Percentiles rank a stretch among this genome's conserved stretches.
These are phyloP conservation scores for Xylaria flabelliformis DNA, from an alignment of 495 filamentous ascomycete genomes.

Conservation along the genomic window DNA sequence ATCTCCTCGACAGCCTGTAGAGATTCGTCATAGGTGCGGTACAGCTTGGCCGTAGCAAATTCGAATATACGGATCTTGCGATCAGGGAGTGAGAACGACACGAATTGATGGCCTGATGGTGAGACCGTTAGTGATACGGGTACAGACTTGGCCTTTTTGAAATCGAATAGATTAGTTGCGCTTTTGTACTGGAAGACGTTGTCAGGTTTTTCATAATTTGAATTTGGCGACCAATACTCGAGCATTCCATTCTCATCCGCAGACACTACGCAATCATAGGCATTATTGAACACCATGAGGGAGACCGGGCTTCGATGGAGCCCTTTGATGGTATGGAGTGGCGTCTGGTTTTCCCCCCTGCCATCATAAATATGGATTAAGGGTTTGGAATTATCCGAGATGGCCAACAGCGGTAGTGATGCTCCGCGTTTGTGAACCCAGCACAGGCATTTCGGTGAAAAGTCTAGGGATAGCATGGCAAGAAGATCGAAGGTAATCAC, in stretches of 20 bases:
- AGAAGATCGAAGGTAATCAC: constrained; percentile 93
- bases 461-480: constrained; percentile 76
- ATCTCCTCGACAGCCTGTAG: constrained; percentile 84
- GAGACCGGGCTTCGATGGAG: constrained; percentile 81
- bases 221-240: constrained; percentile 90
- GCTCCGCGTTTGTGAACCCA: constrained; percentile 92
- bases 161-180: constrained; percentile 91
- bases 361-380: constrained; percentile 86
- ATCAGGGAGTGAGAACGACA: constrained; percentile 91
- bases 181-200: constrained; percentile 92
- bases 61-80: constrained; percentile 92
- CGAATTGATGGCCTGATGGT: constrained; percentile 82
- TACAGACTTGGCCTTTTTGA: constrained; percentile 90
- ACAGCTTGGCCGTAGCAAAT: constrained; percentile 84
- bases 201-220: constrained; percentile 86
- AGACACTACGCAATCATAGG: constrained; percentile 87
- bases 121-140: constrained; percentile 88
- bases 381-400: constrained; percentile 80
- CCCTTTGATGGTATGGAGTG: constrained; percentile 74
- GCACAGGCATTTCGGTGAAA: constrained; percentile 78
- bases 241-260: constrained; percentile 92
- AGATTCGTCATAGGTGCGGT: constrained; percentile 94
- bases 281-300: constrained; percentile 86
- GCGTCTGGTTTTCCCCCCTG: constrained; percentile 75
- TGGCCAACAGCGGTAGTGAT: constrained; percentile 82